These are phyloP conservation scores for Verticillium albo-atrum DNA, from an alignment of 2,329 filamentous ascomycete species.

Conservation along the genomic window DNA sequence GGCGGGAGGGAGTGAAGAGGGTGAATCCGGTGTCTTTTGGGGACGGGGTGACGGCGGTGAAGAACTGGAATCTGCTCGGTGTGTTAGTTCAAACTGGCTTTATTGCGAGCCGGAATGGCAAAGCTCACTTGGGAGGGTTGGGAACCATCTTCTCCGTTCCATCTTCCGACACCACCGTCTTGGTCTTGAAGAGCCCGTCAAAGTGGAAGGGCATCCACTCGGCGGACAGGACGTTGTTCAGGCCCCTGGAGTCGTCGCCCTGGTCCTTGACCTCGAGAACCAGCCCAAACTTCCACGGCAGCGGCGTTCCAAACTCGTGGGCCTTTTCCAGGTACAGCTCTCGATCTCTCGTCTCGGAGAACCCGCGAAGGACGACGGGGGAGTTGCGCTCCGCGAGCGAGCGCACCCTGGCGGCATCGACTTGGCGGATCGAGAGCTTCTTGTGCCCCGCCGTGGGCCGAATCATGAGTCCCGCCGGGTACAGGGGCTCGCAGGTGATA, in stretches of 20 bases:
- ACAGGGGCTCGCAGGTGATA: conserved; percentile 39
- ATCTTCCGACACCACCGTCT: conserved; percentile 29
- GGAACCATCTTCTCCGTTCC: conserved; percentile 36
- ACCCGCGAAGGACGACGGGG: conserved; percentile 48
- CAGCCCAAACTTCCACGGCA: conserved; percentile 49
- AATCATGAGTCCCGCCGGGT: conserved; percentile 39
- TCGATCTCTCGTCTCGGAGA: conserved; percentile 39
- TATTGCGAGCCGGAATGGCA: neutral
- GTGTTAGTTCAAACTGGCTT: too few relatives aligned
- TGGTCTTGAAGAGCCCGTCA: conserved; percentile 52
- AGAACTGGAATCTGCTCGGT: conserved; percentile 42
- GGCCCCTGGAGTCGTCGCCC: conserved; percentile 33
- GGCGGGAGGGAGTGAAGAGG: conserved; percentile 46
- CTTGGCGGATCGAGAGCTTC: conserved; percentile 32
- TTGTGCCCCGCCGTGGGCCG: conserved; percentile 26
- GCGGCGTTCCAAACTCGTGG: conserved; percentile 39
- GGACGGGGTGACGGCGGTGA: conserved; percentile 39
- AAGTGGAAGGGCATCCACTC: conserved; percentile 56
- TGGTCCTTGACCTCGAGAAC: conserved; percentile 47
- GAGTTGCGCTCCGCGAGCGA: conserved; percentile 44
- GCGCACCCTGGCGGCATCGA: conserved; percentile 40
- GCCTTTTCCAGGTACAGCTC: conserved; percentile 41
- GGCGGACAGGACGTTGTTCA: conserved; percentile 48
- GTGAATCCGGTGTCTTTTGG: conserved; percentile 49
- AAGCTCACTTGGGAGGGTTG: conserved; percentile 34